Percentiles rank a stretch among this genome's conserved stretches.
Evolutionary conservation across 2,329 filamentous ascomycete genomes (phyloP).

Genomic region (Neocucurbitaria cava): DNA sequence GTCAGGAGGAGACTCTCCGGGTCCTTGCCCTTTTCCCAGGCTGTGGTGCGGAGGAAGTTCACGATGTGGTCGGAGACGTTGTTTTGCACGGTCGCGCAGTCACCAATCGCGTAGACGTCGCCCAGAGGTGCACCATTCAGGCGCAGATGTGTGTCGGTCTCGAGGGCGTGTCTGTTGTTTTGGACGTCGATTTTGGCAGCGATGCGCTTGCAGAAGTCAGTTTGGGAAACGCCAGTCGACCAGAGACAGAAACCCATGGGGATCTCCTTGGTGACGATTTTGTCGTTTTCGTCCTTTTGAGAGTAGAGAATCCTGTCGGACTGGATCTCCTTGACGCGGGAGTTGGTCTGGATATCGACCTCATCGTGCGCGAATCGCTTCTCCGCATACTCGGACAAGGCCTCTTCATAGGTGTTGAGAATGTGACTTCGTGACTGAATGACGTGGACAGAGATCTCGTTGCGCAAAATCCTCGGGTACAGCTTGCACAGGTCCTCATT

Average conservation of each 20-base stretch:
- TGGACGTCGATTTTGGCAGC: conserved; percentile 79
- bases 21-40: conserved; percentile 90
- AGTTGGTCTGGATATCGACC: conserved; percentile 90
- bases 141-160: conserved; percentile 92
- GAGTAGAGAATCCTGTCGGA: conserved; percentile 87
- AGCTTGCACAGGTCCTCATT: conserved; percentile 82
- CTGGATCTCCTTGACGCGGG: conserved; percentile 87
- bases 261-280: conserved; percentile 84
- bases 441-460: conserved; percentile 96
- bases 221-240: conserved; percentile 94
- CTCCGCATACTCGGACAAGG: conserved; percentile 90
- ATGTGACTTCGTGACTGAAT: conserved; percentile 96
- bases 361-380: conserved; percentile 88
- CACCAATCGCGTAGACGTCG: conserved; percentile 95
- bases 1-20: conserved; percentile 86
- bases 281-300: conserved; percentile 77
- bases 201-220: conserved; percentile 77
- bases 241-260: conserved; percentile 96
- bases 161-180: conserved; percentile 87
- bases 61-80: conserved; percentile 93
- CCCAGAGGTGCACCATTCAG: conserved; percentile 87
- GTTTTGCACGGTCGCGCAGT: conserved; percentile 97
- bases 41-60: conserved; percentile 84
- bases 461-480: conserved; percentile 89
- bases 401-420: conserved; percentile 97